Evolutionary conservation across 192 early-diverging fungal species (phyloP), one percentile per base, ranked within the genome.

Genomic region (Podila epicladia): DNA sequence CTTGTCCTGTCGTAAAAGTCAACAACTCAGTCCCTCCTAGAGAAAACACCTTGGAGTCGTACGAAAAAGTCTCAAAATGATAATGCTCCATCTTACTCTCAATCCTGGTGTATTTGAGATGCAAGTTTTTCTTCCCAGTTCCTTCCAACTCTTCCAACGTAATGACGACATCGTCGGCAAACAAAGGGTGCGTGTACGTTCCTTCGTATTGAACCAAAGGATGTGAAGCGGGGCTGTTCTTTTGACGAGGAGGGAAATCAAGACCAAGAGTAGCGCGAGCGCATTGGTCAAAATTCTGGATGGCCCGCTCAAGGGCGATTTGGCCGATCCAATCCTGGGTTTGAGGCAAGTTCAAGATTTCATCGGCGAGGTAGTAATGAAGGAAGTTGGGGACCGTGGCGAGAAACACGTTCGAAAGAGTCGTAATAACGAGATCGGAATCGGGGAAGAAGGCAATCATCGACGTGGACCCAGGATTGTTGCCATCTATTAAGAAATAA

Each of bases 401-500:
- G n/a, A 41, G n/a, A 51, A 58, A 22, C 3, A 63, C 64, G 55
- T 74, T 74, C 4, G 73, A 19, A 29, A 74, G 50, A 41, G 28
- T 28, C 12, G 73, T 60, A 63, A 74, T 38, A 8, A 74, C 65
- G 19, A 74, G 51, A 20, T 74, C 73, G 12, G 65, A 31, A 53
- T 74, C 73, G 7, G 73, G 73, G 65, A 67, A 67, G 15, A 74
- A 58, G 20, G 65, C 65, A 57, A 74, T 26, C 31, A 67, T 32
- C 33, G 72, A 67, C 20, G 33, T 35, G 57, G 22, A 73, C 22
- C 72, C 72, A 50, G 57, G 64, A 62, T 59, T 51, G 20, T 45
- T 29, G 41, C 72, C 72, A 22, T 12, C 72, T 73, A 73, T 28
- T 35, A 50, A 61, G 24, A 55, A 28, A 38, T 58, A 22, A 62